Base-by-base conservation (phyloP, 139 green algal genomes). In the Picochlorum sp. region DNA sequence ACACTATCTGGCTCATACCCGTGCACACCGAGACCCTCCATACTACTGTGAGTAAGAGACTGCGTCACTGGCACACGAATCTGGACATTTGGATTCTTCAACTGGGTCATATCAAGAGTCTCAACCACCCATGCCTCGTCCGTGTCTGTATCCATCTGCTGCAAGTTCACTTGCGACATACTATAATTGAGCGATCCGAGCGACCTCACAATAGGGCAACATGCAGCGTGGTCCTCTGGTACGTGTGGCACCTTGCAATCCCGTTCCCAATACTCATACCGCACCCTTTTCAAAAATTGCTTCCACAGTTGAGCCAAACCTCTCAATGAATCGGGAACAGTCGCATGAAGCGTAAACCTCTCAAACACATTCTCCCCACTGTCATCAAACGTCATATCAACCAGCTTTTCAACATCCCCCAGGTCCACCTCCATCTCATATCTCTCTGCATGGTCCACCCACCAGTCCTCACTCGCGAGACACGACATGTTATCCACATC, bases 131-230 rank as follows among this genome's bases (percentile, higher is more conserved):
- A 41, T 41, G 7, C 34, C 2, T 41, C 34, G 2, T 41, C 34
- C 34, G 34, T 14, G 9, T 41, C 34, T 41, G 34, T 13, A 41
- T 59, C 20, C 15, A 95, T 71, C 64, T 92, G 78, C 73, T 90
- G 74, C 30, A 95, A 81, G 72, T 92, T 92, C 81, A 94, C 85
- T n/a, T 95, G 86, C 44, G 92, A 74, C 60, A 92, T 41, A 41
- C 34, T 41, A 11, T 41, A 41, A 41, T 41, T 41, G 8, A 41
- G 34, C 34, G 34, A 41, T 41, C 34, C 34, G 34, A 41, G 34
- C 34, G 34, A 9, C 34, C 34, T 41, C 34, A 41, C 7, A 41
- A 41, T 11, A 41, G 34, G 9, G 34, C 34, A 41, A 41, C 34
- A 13, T 37, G 26, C 87, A 76, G 49, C 86, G 71, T 52, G 81